These are phyloP conservation scores for Talaromyces sp. DNA, from an alignment of 2,329 filamentous ascomycete species.

Conservation along the genomic window DNA sequence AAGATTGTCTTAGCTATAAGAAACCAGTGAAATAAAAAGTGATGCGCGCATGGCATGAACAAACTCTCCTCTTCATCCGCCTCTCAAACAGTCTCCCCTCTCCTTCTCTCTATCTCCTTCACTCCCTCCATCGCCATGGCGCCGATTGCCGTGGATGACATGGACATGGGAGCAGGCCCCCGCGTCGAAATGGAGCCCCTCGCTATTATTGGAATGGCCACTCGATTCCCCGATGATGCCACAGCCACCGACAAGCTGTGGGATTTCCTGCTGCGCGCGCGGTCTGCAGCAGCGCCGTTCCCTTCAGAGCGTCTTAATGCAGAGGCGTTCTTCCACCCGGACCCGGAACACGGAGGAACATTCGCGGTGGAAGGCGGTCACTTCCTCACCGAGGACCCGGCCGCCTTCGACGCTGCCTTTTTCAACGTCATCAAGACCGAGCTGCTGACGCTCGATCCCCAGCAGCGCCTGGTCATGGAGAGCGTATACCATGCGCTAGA, in stretches of 20 bases:
- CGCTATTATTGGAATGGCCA: slow-evolving; percentile 34
- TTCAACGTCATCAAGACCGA: slow-evolving; percentile 11
- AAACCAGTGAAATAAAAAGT: neutral
- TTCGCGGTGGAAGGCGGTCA: slow-evolving; percentile 11
- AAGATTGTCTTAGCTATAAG: neutral
- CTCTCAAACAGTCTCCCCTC: neutral
- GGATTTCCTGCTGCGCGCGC: slow-evolving; percentile 27
- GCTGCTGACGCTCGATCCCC: slow-evolving; percentile 9
- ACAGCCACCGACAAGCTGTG: slow-evolving; percentile 28
- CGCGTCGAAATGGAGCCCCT: slow-evolving; percentile 18
- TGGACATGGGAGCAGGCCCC: neutral
- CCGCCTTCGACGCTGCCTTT: slow-evolving; percentile 28
- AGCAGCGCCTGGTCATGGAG: slow-evolving; percentile 27
- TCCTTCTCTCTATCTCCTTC: neutral
- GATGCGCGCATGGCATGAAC: neutral
- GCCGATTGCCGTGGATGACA: neutral
- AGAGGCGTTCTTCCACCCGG: slow-evolving; percentile 35
- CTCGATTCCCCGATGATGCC: slow-evolving; percentile 29
- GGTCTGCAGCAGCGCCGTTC: slow-evolving; percentile 28
- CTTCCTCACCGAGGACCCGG: slow-evolving; percentile 18
- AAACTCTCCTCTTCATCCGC: neutral
- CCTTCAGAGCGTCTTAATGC: slow-evolving; percentile 33
- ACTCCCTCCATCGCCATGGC: neutral
- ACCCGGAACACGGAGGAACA: slow-evolving; percentile 31
- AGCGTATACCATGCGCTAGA: slow-evolving; percentile 15